These are phyloP conservation scores for Geotrichum australiense DNA, from an alignment of 1,139 yeast genomes.

Conservation along the genomic window DNA sequence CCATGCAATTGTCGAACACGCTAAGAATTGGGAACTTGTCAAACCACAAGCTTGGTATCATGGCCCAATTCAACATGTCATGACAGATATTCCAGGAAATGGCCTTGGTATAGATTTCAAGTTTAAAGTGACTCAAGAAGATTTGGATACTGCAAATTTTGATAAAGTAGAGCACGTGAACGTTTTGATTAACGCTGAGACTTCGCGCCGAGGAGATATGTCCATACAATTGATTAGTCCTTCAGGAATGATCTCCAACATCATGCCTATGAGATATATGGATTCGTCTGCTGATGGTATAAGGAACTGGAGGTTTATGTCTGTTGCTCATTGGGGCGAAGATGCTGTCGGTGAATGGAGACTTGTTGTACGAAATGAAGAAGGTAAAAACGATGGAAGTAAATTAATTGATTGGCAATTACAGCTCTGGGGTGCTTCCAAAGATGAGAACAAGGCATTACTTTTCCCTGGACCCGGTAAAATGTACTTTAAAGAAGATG, in stretches of 20 bases:
- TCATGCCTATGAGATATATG: conserved; percentile 61
- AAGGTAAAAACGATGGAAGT: conserved; percentile 37
- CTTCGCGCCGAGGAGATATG: conserved; percentile 64
- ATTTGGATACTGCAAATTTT: conserved; percentile 51
- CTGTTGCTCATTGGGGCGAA: conserved; percentile 99
- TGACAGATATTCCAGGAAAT: conserved; percentile 25
- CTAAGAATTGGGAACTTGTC: conserved; percentile 72
- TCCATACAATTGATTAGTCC: conserved; percentile 68
- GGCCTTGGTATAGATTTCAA: conserved; percentile 36
- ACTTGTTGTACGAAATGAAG: conserved; percentile 46
- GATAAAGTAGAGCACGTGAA: conserved; percentile 81
- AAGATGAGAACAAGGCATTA: conserved; percentile 54
- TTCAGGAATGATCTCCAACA: conserved; percentile 58
- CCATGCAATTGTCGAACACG: conserved; percentile 61
- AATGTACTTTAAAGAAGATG: conserved; percentile 5
- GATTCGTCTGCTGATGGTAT: conserved; percentile 61
- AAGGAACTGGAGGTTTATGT: conserved; percentile 83
- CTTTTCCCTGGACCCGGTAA: conserved; percentile 35
- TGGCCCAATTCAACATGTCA: conserved; percentile 39
- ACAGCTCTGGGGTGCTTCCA: conserved; percentile 73
- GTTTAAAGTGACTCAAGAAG: conserved; percentile 45
- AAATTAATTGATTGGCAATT: conserved; percentile 65
- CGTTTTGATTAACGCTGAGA: conserved; percentile 63
- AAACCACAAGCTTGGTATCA: conserved; percentile 87
- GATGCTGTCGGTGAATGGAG: conserved; percentile 77